These are phyloP conservation scores for Trichosporon sp. DNA, from an alignment of 1,284 basidiomycete species.

Conservation along the genomic window DNA sequence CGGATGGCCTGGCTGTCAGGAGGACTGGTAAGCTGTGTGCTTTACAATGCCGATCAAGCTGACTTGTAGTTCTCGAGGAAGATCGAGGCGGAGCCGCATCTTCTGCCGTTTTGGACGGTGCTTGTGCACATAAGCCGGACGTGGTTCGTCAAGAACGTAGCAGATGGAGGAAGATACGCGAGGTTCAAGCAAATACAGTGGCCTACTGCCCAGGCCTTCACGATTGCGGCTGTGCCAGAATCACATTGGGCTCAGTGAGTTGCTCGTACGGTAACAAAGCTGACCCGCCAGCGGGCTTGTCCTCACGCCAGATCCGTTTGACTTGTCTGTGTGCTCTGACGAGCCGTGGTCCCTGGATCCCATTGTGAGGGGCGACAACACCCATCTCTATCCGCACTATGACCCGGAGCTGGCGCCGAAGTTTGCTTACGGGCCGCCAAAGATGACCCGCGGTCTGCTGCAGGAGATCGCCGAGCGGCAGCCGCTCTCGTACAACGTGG, in stretches of 20 bases:
- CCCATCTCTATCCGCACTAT: neutral
- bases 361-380: neutral
- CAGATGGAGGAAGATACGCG: neutral
- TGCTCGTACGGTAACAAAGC: neutral
- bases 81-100: neutral
- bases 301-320: neutral
- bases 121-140: neutral
- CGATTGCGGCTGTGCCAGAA: constrained; percentile 17
- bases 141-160: neutral
- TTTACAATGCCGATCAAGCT: neutral
- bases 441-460: neutral
- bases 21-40: neutral
- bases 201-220: neutral
- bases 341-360: neutral
- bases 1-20: neutral
- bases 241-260: constrained; percentile 28
- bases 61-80: neutral
- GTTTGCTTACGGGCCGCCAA: constrained; percentile 9
- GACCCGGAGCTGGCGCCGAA: neutral
- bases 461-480: neutral
- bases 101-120: constrained; percentile 24
- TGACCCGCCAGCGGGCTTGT: constrained; percentile 4
- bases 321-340: neutral
- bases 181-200: neutral
- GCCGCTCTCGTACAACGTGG: neutral